Base-by-base conservation (phyloP, 345 rosid species). In the Pistacia vera region DNA sequence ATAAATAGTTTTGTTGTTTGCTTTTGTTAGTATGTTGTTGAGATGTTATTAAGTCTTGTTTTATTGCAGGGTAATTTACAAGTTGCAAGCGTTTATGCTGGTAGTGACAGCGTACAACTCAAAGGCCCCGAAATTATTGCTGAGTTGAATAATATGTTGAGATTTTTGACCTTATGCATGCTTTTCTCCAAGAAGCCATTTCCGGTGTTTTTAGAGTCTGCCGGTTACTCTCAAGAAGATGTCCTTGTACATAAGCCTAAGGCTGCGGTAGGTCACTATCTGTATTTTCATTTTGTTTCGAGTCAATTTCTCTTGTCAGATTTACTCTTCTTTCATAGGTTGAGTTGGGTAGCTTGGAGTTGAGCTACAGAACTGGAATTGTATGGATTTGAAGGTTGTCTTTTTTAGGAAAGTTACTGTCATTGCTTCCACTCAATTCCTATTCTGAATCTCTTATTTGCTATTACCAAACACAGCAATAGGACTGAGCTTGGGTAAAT, bases 241-340 rank as follows among this genome's bases (percentile, higher is more conserved):
- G 97, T 93, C 48, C 95, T 92, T 77, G 87, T 96, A 79, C 97
- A 96, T 81, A 90, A 92, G 81, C 99, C 99, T 35, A 96, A 96
- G 79, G 99, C 99, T 16, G 99, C 89, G 91, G 99, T 93, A 85
- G 6, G 92, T 85, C 36, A 22, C 58, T 28, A n/a, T 49, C 28
- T 68, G 41, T 58, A 30, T 1, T 55, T 36, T 11, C 48, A 52
- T 17, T 68, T 25, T 68, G 4, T 51, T 66, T 66, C 17, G 11
- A 54, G 1, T 54, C 12, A 52, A 51, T 28, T 14, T 51, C 59
- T 68, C 14, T 1, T 3, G 28, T 18, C 51, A 35, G 46, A 17
- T 30, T 30, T 52, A 11, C 28, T 28, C n/a, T 18, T 54, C 54
- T 48, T 30, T 20, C 33, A 3, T 67, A 48, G 52, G 70, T 6